Evolutionary conservation across 768 basidiomycete species (phyloP).

Genomic region (Agaricus sinodeliciosus): DNA sequence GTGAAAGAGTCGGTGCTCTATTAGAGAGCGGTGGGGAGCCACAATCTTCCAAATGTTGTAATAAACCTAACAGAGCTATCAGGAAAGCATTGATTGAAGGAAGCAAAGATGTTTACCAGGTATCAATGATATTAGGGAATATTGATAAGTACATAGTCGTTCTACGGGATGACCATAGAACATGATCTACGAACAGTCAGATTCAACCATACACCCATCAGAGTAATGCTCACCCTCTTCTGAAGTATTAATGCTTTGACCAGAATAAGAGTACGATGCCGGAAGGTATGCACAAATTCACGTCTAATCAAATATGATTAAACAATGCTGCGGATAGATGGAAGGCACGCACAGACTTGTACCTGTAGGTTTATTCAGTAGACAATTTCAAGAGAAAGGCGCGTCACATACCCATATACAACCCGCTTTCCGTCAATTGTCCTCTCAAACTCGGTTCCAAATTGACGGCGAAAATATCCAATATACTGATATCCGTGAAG

Average conservation of each 20-base stretch:
- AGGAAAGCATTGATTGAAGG: background rate
- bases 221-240: constrained; percentile 57
- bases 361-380: constrained; percentile 30
- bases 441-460: constrained; percentile 69
- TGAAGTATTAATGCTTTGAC: constrained; percentile 93
- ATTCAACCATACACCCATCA: background rate
- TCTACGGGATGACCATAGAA: constrained; percentile 97
- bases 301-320: constrained; percentile 40
- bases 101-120: constrained; percentile 50
- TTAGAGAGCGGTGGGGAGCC: constrained; percentile 80
- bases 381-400: background rate
- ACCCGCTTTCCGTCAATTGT: constrained; percentile 85
- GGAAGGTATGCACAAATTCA: constrained; percentile 89
- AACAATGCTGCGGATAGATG: constrained; percentile 4
- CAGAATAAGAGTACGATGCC: constrained; percentile 88
- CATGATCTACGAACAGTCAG: constrained; percentile 60
- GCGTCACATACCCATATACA: constrained; percentile 81
- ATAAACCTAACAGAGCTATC: constrained; percentile 48
- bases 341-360: constrained; percentile 54
- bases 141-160: constrained; percentile 93
- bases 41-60: constrained; percentile 87
- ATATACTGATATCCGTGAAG: constrained; percentile 79
- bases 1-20: constrained; percentile 47
- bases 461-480: constrained; percentile 81
- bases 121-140: constrained; percentile 89